Evolutionary conservation across 2,329 filamentous ascomycete species (phyloP).

Genomic region (Fonsecaea monophora): DNA sequence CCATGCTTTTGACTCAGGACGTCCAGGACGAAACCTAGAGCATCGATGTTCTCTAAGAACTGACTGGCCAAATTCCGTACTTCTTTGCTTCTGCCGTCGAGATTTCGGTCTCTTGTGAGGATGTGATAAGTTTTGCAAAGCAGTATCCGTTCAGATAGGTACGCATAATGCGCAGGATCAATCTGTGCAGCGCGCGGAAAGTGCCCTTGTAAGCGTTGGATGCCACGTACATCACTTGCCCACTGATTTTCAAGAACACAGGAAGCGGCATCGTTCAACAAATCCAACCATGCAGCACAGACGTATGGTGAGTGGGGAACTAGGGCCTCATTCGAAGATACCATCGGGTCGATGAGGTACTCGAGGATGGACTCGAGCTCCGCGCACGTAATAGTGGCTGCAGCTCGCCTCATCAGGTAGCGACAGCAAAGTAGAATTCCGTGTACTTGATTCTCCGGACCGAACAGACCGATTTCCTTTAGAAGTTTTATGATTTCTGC

Average conservation of each 20-base stretch:
- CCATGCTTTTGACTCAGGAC: constrained; percentile 15
- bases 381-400: background rate
- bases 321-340: background rate
- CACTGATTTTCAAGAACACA: constrained; percentile 22
- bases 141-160: constrained; percentile 22
- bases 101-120: constrained; percentile 8
- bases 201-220: background rate
- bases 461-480: constrained; percentile 12
- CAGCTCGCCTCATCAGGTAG: constrained; percentile 22
- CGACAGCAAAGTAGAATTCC: constrained; percentile 46
- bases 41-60: constrained; percentile 17
- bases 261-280: constrained; percentile 32
- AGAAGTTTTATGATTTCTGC: constrained; percentile 12
- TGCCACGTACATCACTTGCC: background rate
- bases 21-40: constrained; percentile 19
- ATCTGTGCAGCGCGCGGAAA: background rate
- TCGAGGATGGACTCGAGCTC: constrained; percentile 24
- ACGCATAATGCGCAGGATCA: constrained; percentile 18
- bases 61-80: background rate
- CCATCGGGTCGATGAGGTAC: constrained; percentile 5
- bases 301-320: constrained; percentile 29
- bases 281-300: constrained; percentile 31
- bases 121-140: constrained; percentile 19
- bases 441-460: constrained; percentile 49
- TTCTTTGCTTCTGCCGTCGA: background rate